These are phyloP conservation scores for Gynochthodes officinalis DNA, from an alignment of 257 asterid genomes.

Conservation along the genomic window DNA sequence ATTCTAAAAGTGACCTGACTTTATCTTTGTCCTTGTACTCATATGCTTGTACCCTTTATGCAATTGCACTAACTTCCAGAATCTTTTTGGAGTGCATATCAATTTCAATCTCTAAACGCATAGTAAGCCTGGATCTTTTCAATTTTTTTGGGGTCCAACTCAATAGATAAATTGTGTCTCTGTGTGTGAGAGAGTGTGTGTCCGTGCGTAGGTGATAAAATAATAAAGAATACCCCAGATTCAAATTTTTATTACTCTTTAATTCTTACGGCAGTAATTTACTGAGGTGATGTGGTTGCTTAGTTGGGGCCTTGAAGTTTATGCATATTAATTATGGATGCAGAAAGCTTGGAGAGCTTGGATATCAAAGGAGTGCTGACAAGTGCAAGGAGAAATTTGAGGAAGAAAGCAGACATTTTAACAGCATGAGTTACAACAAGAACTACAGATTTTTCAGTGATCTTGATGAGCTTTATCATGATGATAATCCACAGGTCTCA, in stretches of 20 bases:
- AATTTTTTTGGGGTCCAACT: background rate
- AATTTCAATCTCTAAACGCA: background rate
- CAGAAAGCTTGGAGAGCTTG: slow-evolving; percentile 70
- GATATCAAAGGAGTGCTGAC: slow-evolving; percentile 53
- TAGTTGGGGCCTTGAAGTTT: background rate
- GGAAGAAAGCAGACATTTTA: slow-evolving; percentile 46
- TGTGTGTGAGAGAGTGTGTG: background rate
- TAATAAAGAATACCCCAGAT: slow-evolving; percentile 1
- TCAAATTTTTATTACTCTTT: background rate
- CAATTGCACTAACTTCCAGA: slow-evolving; percentile 11
- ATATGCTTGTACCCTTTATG: slow-evolving; percentile 4
- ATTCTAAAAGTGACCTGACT: slow-evolving; percentile 17
- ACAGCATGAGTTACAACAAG: slow-evolving; percentile 33
- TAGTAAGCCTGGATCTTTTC: background rate
- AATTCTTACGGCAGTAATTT: background rate
- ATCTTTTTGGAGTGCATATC: background rate
- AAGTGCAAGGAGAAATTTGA: slow-evolving; percentile 74
- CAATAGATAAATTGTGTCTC: background rate
- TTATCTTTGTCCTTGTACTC: slow-evolving; percentile 16
- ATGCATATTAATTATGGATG: slow-evolving; percentile 4
- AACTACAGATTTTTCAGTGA: slow-evolving; percentile 38
- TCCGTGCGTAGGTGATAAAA: background rate
- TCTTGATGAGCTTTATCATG: slow-evolving; percentile 44
- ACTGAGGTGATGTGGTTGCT: background rate
- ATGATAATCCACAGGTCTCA: slow-evolving; percentile 22